Evolutionary conservation across 2,329 filamentous ascomycete species (phyloP).

Genomic region (Trichoderma lentiforme): DNA sequence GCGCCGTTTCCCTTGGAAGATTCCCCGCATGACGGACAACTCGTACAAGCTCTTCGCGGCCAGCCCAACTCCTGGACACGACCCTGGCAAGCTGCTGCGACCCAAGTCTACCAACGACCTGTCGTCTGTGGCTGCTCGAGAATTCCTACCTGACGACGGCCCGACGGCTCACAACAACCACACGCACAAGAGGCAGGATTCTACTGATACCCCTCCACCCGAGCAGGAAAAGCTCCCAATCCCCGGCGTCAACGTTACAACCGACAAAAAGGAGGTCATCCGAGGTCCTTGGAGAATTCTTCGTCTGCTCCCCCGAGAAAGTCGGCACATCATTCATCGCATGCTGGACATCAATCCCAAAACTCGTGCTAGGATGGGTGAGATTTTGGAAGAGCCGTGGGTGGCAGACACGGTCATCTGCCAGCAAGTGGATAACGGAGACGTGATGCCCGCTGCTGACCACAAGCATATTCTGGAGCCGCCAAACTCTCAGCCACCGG

Average conservation of each 20-base stretch:
- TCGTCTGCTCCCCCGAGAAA: slow-evolving; percentile 82
- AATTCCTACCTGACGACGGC: slow-evolving; percentile 37
- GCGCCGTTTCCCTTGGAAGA: slow-evolving; percentile 94
- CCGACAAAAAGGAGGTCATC: slow-evolving; percentile 71
- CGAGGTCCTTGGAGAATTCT: slow-evolving; percentile 90
- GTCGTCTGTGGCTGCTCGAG: slow-evolving; percentile 37
- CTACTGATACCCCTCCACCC: background rate
- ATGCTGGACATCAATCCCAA: slow-evolving; percentile 91
- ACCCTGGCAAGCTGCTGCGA: slow-evolving; percentile 51
- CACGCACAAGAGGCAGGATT: slow-evolving; percentile 22
- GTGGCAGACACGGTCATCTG: slow-evolving; percentile 82
- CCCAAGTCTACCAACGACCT: slow-evolving; percentile 46
- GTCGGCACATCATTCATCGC: slow-evolving; percentile 79
- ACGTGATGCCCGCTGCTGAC: slow-evolving; percentile 67
- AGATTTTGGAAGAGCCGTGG: slow-evolving; percentile 88
- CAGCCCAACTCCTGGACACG: slow-evolving; percentile 72
- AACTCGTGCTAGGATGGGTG: slow-evolving; percentile 76
- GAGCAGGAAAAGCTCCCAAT: slow-evolving; percentile 16
- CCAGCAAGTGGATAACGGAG: slow-evolving; percentile 67
- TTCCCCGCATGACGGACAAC: slow-evolving; percentile 86
- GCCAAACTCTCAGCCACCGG: slow-evolving; percentile 43
- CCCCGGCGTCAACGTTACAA: slow-evolving; percentile 27
- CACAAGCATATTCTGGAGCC: slow-evolving; percentile 87
- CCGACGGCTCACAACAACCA: slow-evolving; percentile 25
- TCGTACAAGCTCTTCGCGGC: slow-evolving; percentile 92